Percentiles rank a stretch among this genome's conserved stretches.
Evolutionary conservation across 805 yeast genomes (phyloP).

Genomic region (Candida nitratophila): DNA sequence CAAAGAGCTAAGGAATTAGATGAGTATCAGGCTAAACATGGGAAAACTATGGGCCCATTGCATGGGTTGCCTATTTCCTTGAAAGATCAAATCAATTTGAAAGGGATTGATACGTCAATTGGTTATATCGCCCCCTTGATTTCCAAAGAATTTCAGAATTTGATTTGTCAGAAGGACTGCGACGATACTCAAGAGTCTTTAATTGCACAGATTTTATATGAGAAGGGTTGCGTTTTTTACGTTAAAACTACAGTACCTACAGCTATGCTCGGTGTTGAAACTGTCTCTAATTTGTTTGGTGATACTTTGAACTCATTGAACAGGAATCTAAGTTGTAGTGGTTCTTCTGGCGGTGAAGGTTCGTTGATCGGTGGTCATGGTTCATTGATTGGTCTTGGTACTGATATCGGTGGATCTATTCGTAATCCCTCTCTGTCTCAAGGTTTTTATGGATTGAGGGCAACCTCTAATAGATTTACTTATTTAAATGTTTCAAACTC

Average conservation of each 20-base stretch:
- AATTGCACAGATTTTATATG: constrained; percentile 25
- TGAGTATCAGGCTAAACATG: constrained; percentile 24
- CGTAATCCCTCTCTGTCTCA: constrained; percentile 26
- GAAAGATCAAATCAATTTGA: constrained; percentile 36
- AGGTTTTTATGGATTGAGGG: constrained; percentile 28
- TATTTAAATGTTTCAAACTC: constrained; percentile 26
- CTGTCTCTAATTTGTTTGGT: constrained; percentile 34
- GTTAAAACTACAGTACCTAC: constrained; percentile 38
- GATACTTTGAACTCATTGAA: constrained; percentile 31
- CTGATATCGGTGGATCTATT: constrained; percentile 34
- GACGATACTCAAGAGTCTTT: constrained; percentile 9
- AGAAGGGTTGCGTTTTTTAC: constrained; percentile 35
- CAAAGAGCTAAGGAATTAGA: constrained; percentile 33
- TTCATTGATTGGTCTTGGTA: constrained; percentile 30
- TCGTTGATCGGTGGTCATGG: constrained; percentile 25
- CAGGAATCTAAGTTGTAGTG: constrained; percentile 31
- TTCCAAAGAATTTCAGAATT: constrained; percentile 8
- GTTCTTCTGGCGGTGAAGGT: constrained; percentile 43
- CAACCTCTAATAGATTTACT: constrained; percentile 29
- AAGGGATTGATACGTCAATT: constrained; percentile 32
- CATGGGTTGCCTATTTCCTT: constrained; percentile 41
- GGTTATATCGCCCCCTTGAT: constrained; percentile 31
- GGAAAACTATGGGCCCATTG: constrained; percentile 32
- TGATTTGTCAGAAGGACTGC: constrained; percentile 15
- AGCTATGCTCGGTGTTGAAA: constrained; percentile 36